Evolutionary conservation across 2,329 filamentous ascomycete genomes (phyloP).

Genomic region (Endoconidiophora polonica): DNA sequence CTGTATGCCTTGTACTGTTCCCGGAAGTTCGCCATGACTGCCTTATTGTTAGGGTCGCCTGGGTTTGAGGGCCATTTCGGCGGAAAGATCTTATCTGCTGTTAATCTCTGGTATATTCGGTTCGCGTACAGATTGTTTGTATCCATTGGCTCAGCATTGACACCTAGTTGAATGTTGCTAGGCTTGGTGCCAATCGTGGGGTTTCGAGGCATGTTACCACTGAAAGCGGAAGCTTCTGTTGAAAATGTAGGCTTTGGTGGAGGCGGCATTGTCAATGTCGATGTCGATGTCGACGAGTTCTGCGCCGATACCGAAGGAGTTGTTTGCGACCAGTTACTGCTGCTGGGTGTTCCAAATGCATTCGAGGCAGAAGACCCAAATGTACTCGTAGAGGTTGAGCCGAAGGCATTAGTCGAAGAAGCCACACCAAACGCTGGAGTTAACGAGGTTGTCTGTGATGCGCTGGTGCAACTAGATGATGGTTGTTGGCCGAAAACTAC

Average conservation of each 20-base stretch:
- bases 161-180: constrained; percentile 3
- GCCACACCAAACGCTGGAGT: background rate
- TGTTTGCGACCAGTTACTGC: background rate
- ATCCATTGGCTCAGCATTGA: constrained; percentile 13
- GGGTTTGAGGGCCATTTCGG: constrained; percentile 39
- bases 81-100: constrained; percentile 36
- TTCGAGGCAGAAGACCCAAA: background rate
- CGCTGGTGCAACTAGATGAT: background rate
- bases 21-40: constrained; percentile 36
- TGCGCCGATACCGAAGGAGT: background rate
- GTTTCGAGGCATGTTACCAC: background rate
- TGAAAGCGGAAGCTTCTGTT: no score
- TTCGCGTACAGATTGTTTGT: constrained; percentile 27
- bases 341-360: background rate
- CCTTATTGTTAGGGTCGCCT: constrained; percentile 33
- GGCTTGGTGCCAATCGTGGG: background rate
- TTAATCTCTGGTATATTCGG: constrained; percentile 35
- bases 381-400: background rate
- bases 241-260: background rate
- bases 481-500: background rate
- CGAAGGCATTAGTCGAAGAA: background rate
- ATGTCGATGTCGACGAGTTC: background rate
- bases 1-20: constrained; percentile 41
- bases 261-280: background rate
- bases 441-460: background rate